Conservation (phyloP, 2,329 filamentous ascomycete genomes). For the Fonsecaea pugnacius region DNA sequence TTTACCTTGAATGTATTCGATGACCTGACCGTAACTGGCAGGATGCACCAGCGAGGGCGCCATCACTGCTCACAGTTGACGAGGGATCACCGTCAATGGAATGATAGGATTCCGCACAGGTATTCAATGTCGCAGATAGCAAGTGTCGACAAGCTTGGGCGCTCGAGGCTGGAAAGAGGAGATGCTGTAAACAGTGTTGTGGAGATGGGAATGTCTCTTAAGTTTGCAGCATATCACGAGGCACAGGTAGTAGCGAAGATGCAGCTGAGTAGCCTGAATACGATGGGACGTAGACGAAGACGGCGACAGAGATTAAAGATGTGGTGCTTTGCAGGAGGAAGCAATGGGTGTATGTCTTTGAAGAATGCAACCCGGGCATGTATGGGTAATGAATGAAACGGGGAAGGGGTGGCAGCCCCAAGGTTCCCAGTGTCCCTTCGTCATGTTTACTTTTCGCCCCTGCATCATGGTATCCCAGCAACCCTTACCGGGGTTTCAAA, state of each 20-base stretch:
- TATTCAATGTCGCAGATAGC: background rate
- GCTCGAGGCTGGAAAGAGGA: slow-evolving; percentile 5
- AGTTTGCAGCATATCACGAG: slow-evolving; percentile 25
- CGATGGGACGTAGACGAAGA: slow-evolving; percentile 3
- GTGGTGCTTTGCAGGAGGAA: background rate
- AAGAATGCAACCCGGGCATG: slow-evolving; percentile 4
- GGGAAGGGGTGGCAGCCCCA: background rate
- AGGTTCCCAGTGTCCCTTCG: background rate
- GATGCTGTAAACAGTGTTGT: slow-evolving; percentile 18
- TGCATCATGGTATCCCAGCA: slow-evolving; percentile 6
- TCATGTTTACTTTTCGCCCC: slow-evolving; percentile 8
- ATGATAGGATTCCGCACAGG: background rate
- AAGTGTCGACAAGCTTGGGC: slow-evolving; percentile 5
- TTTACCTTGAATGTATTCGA: slow-evolving; percentile 91
- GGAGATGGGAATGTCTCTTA: slow-evolving; percentile 22
- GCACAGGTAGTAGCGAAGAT: slow-evolving; percentile 16
- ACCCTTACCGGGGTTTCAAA: background rate
- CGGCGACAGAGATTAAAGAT: slow-evolving; percentile 18
- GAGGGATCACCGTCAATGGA: background rate
- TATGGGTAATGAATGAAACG: slow-evolving; percentile 16
- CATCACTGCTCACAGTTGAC: slow-evolving; percentile 27
- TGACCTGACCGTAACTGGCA: slow-evolving; percentile 79
- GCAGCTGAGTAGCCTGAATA: slow-evolving; percentile 7
- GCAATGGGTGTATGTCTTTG: slow-evolving; percentile 10
- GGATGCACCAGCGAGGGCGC: slow-evolving; percentile 45